Evolutionary conservation across 192 early-diverging fungal genomes (phyloP).

Genomic region (Glomus cerebriforme): DNA sequence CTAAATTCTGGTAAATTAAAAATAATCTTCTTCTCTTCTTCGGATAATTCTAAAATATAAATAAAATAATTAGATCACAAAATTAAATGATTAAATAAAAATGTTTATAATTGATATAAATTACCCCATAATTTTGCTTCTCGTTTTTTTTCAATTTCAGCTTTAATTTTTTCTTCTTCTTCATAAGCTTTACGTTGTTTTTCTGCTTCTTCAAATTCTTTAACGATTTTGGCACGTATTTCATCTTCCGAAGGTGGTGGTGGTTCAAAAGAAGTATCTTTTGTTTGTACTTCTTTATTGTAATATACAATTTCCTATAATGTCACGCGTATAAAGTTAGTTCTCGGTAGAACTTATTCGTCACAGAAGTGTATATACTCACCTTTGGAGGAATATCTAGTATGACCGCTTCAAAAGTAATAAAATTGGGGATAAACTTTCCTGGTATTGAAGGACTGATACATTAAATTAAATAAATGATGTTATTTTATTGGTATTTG

Average conservation of each 20-base stretch:
- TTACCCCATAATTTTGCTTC: constrained; percentile 44
- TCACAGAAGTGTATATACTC: neutral
- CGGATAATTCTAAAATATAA: constrained; percentile 67
- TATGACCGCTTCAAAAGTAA: constrained; percentile 68
- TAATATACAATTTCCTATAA: constrained; percentile 81
- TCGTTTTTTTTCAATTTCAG: constrained; percentile 35
- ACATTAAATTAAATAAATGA: neutral
- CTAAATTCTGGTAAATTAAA: constrained; percentile 73
- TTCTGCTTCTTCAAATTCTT: constrained; percentile 64
- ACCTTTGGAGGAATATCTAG: constrained; percentile 88
- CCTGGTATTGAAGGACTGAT: constrained; percentile 29
- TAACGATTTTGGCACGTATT: constrained; percentile 60
- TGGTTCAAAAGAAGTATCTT: constrained; percentile 54
- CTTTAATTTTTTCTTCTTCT: constrained; percentile 44
- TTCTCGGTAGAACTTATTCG: no score
- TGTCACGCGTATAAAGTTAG: neutral
- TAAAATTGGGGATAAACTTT: constrained; percentile 62
- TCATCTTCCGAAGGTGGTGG: constrained; percentile 57
- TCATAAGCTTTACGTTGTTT: constrained; percentile 50
- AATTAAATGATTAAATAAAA: neutral
- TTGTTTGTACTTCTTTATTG: constrained; percentile 87
- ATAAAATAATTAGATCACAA: constrained; percentile 8
- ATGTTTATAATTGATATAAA: neutral
- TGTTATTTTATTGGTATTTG: neutral
- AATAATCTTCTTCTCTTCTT: constrained; percentile 81